Conservation (phyloP, 2,329 filamentous ascomycete genomes). For the Pseudopyricularia cyperi region DNA sequence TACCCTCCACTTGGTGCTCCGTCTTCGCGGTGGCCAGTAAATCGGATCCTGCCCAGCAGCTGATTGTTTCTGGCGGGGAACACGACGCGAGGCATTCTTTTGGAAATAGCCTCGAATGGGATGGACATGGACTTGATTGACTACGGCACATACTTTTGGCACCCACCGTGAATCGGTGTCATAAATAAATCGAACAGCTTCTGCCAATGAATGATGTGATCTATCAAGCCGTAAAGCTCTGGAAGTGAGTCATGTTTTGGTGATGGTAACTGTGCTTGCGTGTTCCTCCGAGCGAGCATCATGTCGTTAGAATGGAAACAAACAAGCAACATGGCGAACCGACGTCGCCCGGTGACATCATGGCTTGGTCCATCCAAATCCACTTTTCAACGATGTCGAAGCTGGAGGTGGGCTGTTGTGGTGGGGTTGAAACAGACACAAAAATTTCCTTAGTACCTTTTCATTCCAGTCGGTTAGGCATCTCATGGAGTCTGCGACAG, state of each 20-base stretch:
- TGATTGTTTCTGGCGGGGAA: too few species aligned
- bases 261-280: too few species aligned
- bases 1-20: constrained; percentile 68
- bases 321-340: background rate
- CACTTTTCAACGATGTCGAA: background rate
- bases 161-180: background rate
- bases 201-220: background rate
- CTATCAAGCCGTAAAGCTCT: too few species aligned
- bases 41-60: too few species aligned
- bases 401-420: background rate
- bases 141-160: background rate
- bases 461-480: background rate
- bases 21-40: constrained; percentile 70
- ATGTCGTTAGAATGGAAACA: too few species aligned
- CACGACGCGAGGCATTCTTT: background rate
- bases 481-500: background rate
- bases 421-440: background rate
- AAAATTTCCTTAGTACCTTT: background rate
- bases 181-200: background rate
- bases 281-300: too few species aligned
- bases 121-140: background rate
- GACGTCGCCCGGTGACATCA: background rate
- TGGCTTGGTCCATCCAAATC: background rate
- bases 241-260: background rate
- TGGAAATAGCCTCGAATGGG: background rate